These are phyloP conservation scores for Curvularia hawaiiensis DNA, from an alignment of 2,329 filamentous ascomycete genomes.

Conservation along the genomic window DNA sequence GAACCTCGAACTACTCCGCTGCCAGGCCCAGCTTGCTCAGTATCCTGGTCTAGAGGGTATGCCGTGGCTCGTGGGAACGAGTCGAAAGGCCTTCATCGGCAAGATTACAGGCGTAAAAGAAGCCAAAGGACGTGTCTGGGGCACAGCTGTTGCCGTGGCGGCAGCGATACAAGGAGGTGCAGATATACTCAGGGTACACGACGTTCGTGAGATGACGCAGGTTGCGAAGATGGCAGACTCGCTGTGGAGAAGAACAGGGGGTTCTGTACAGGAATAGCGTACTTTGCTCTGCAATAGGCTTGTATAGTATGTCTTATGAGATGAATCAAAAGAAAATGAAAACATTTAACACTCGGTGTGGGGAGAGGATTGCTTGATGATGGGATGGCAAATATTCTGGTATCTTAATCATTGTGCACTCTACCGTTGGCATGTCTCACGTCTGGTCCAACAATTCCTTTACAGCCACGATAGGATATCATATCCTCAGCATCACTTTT, in stretches of 20 bases:
- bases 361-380: no score
- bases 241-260: constrained; percentile 69
- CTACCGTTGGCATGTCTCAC: no score
- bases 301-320: neutral
- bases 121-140: constrained; percentile 75
- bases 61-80: constrained; percentile 89
- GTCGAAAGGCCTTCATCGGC: constrained; percentile 89
- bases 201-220: constrained; percentile 83
- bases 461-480: neutral
- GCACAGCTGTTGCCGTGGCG: constrained; percentile 86
- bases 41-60: constrained; percentile 64
- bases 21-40: constrained; percentile 62
- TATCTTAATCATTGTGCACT: no score
- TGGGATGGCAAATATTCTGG: no score
- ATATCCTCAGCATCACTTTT: neutral
- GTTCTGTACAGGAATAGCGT: neutral
- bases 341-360: neutral
- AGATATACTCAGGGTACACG: constrained; percentile 91
- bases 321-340: neutral
- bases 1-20: constrained; percentile 78
- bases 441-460: neutral
- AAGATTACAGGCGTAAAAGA: constrained; percentile 75
- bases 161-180: constrained; percentile 86
- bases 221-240: constrained; percentile 89
- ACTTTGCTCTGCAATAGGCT: neutral